Base-by-base conservation (phyloP, 768 basidiomycete genomes). In the Stropharia rugosoannulata region DNA sequence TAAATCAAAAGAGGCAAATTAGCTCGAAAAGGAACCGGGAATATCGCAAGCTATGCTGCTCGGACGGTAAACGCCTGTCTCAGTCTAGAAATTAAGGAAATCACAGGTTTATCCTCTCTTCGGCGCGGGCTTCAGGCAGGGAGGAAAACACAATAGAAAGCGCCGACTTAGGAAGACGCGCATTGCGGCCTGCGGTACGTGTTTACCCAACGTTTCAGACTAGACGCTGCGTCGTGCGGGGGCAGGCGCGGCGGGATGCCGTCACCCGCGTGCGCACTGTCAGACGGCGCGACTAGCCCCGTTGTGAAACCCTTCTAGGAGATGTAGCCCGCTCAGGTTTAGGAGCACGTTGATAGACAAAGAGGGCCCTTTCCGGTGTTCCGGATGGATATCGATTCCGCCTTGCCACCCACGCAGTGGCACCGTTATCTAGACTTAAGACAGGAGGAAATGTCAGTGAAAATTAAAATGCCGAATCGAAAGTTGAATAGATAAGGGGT, bases 261-360 rank as follows among this genome's bases (percentile, higher is more conserved):
- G 51, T 52, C 41, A n/a, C 49, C 18, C 29, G 40, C 13, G 25
- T 35, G 16, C 29, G 7, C 29, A 32, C 29, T 10, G 29, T 32
- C 51, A n/a, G 51, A 32, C 35, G 42, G 41, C 42, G 42, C 50
- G 42, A 52, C 37, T 52, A 52, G 51, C 27, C 51, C 36, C 29
- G 51, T 25, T 32, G 18, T 16, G 15, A 42, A 52, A 35, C 16
- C 29, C 40, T 45, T 35, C 32, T 39, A 45, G 35, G 40, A 42
- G 29, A n/a, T 43, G 10, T 2, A 29, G 13, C 13, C 22, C 16
- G 13, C 35, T 15, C 35, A 5, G 47, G 37, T 51, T 51, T 51
- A 52, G 51, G 51, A 45, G 51, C 29, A 16, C 27, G 32, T 5
- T 22, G 32, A 36, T 27, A 25, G 40, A 41, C n/a, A 16, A 27